These are phyloP conservation scores for Plenodomus tracheiphilus DNA, from an alignment of 2,329 filamentous ascomycete genomes.

Conservation along the genomic window DNA sequence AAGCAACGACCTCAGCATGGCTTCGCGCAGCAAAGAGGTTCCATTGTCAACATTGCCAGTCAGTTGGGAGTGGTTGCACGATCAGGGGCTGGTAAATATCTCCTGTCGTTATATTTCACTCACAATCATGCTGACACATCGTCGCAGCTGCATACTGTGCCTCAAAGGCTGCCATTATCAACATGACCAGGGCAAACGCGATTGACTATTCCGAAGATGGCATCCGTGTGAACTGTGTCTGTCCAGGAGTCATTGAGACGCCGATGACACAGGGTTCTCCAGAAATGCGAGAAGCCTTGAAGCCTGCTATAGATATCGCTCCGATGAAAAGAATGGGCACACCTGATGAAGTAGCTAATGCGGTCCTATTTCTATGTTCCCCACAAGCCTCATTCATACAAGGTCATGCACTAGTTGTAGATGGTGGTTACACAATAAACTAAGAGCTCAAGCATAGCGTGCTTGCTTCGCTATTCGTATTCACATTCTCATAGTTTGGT, in stretches of 20 bases:
- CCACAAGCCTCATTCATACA: conserved; percentile 59
- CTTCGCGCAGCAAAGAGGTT: conserved; percentile 40
- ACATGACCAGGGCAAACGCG: conserved; percentile 60
- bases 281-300: conserved; percentile 37
- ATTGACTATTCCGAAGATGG: conserved; percentile 56
- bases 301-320: conserved; percentile 48
- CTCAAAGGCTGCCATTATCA: conserved; percentile 62
- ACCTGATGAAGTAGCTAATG: conserved; percentile 59
- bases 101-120: background rate
- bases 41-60: conserved; percentile 60
- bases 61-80: conserved; percentile 52
- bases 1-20: conserved; percentile 54
- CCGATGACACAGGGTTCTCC: conserved; percentile 37
- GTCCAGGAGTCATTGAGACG: conserved; percentile 55
- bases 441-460: conserved; percentile 4
- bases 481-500: conserved; percentile 17
- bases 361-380: conserved; percentile 56
- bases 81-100: conserved; percentile 24
- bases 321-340: conserved; percentile 54
- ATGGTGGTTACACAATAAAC: conserved; percentile 47
- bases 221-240: conserved; percentile 64
- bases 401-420: conserved; percentile 53
- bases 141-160: conserved; percentile 58
- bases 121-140: background rate
- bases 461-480: background rate